A percentile compares a stretch with the other conserved stretches of the same genome.
Conservation (phyloP, 2,329 filamentous ascomycete genomes). For the Fusarium graminum region DNA sequence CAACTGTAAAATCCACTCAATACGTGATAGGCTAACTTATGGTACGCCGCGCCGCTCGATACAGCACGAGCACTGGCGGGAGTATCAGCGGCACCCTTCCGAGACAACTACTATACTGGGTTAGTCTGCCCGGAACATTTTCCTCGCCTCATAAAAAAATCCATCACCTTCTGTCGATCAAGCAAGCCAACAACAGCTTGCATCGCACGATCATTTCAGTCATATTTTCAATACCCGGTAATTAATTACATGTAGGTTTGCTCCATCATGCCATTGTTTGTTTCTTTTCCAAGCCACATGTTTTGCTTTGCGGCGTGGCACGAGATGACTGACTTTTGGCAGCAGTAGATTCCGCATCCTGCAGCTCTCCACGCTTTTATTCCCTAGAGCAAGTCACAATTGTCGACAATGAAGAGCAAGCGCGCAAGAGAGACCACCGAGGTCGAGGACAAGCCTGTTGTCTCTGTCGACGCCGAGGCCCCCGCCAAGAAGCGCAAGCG, state of each 20-base stretch:
- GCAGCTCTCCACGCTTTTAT: constrained; percentile 5
- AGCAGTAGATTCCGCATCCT: constrained; percentile 25
- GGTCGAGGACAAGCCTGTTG: constrained; percentile 47
- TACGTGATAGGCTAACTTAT: neutral
- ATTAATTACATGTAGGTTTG: constrained; percentile 21
- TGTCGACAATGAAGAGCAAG: constrained; percentile 55
- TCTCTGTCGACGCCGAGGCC: constrained; percentile 41
- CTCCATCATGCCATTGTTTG: constrained; percentile 20
- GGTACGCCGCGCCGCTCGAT: neutral
- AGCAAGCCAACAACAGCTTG: constrained; percentile 13
- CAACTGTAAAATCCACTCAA: constrained; percentile 9
- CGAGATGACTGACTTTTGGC: constrained; percentile 24
- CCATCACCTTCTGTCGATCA: constrained; percentile 12
- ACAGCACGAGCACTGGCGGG: constrained; percentile 5
- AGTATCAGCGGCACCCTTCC: constrained; percentile 11
- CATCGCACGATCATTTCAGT: constrained; percentile 7
- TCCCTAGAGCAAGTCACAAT: constrained; percentile 10
- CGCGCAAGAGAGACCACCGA: constrained; percentile 54
- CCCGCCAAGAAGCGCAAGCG: constrained; percentile 57
- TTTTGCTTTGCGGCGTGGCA: constrained; percentile 21
- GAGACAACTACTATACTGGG: constrained; percentile 20
- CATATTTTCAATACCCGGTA: constrained; percentile 7
- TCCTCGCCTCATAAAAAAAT: constrained; percentile 27
- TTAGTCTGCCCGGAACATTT: constrained; percentile 30
- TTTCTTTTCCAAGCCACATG: constrained; percentile 28